Percentiles rank a stretch among this genome's conserved stretches.
These are phyloP conservation scores for Candida ulmi DNA, from an alignment of 805 yeast species.

Conservation along the genomic window DNA sequence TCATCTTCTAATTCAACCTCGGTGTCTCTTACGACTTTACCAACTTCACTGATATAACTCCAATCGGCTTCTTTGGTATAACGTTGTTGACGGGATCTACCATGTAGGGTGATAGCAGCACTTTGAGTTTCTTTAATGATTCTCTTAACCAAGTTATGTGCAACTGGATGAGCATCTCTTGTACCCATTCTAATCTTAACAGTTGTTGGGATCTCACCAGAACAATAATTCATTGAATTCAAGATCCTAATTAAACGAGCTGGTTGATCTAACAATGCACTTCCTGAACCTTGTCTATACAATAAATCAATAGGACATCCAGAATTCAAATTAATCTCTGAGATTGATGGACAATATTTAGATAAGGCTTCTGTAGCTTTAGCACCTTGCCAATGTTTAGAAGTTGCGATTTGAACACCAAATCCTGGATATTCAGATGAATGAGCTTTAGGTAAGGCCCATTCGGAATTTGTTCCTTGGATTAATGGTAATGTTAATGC, in stretches of 20 bases:
- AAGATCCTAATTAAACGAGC: conserved; percentile 72
- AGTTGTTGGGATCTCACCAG: conserved; percentile 89
- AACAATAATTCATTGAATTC: conserved; percentile 81
- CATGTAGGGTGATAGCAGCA: conserved; percentile 90
- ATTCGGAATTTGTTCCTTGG: conserved; percentile 89
- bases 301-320: conserved; percentile 97
- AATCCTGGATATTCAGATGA: conserved; percentile 75
- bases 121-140: conserved; percentile 74
- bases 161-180: conserved; percentile 79
- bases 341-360: conserved; percentile 51
- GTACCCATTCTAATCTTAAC: conserved; percentile 92
- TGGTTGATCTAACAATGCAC: conserved; percentile 87
- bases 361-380: conserved; percentile 83
- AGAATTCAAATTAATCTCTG: conserved; percentile 86
- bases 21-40: conserved; percentile 56
- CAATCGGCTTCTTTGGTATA: conserved; percentile 91
- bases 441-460: conserved; percentile 97
- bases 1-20: conserved; percentile 50
- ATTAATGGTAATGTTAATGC: conserved; percentile 80
- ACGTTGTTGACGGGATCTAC: conserved; percentile 94
- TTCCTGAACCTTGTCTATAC: conserved; percentile 94
- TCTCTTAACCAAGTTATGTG: conserved; percentile 67
- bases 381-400: conserved; percentile 90
- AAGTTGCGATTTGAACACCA: conserved; percentile 89
- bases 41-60: conserved; percentile 78